phyloP scores from a whole-genome alignment of 2,329 filamentous ascomycete genomes.

The Chaetomium sp. region DNA sequence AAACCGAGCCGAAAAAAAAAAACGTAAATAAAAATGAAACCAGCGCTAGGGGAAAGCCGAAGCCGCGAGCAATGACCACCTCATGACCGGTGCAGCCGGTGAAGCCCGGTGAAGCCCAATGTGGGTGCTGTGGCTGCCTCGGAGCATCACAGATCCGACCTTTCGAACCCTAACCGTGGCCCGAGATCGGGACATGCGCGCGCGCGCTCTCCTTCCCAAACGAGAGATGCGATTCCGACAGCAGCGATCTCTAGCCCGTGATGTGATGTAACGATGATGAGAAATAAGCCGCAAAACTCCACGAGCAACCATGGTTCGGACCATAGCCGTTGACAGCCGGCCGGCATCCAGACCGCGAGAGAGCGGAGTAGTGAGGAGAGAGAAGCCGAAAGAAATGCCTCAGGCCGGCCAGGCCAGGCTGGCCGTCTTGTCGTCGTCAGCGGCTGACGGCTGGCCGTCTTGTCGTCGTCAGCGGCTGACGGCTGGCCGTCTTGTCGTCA shows the following conservation, averaged over 20 bases:
- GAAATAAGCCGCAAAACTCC: neutral
- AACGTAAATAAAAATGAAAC: too few species aligned
- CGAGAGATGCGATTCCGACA: neutral
- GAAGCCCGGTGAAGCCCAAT: neutral
- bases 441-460: conserved; percentile 6
- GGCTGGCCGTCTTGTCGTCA: neutral
- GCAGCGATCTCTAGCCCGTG: neutral
- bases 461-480: conserved; percentile 10
- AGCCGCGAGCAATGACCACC: neutral
- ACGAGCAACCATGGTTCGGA: neutral
- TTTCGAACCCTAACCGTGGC: neutral
- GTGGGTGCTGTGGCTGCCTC: neutral
- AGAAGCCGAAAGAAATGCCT: conserved; percentile 6
- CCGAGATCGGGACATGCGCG: neutral
- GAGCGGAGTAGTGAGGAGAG: neutral
- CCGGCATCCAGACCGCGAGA: neutral
- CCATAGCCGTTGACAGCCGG: neutral
- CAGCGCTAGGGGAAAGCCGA: neutral
- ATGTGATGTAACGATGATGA: conserved; percentile 8
- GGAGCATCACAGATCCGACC: neutral
- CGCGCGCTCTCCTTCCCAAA: neutral
- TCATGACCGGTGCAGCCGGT: neutral
- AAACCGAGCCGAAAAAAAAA: neutral
- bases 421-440: neutral
- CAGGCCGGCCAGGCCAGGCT: neutral